Base-by-base conservation (phyloP, 2,329 filamentous ascomycete genomes). In the Trichoderma koningii region DNA sequence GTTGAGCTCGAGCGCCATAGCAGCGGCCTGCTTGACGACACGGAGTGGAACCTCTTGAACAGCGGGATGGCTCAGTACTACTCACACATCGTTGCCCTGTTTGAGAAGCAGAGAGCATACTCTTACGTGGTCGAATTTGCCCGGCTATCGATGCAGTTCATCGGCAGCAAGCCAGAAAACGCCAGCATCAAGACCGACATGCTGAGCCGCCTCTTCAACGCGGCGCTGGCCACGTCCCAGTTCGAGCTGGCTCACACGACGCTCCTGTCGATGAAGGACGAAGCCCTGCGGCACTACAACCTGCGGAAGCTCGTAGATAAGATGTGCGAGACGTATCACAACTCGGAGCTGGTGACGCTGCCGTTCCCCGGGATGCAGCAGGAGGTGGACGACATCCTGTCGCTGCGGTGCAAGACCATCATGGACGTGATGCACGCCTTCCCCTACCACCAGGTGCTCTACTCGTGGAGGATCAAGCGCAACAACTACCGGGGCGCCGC, bases 401-500 rank as follows among this genome's bases (percentile, higher is more conserved):
- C 86, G 7, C 85, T 88, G 42, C 86, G 91, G 71, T 92, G 91
- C 74, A 86, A 86, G 68, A 85, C 86, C 64, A 87, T 89, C 42
- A 80, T 86, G 50, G 89, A 92, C 64, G 84, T 92, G 44, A 81
- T 80, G 64, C 80, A 78, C 45, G 86, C 85, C 10, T 90, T 92
- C n/a, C 90, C 92, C 3, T 96, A 93, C 73, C 91, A 95, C 73
- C 91, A 94, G 71, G 89, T 97, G 64, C 85, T 98, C 55, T 97
- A 97, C 75, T 89, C 93, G 3, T 97, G 94, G 87, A 88, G 95
- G 59, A 89, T 97, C 69, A 88, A 88, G 68, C 89, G 89, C 69
- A 87, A 87, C 72, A 91, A 98, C 78, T 96, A 93, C 82, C 91
- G 94, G 51, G 95, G 94, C 57, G 88, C 86, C 1, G 87, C 88